Evolutionary conservation across 2,329 filamentous ascomycete species (phyloP).

Genomic region (Aspergillus viridinutans): DNA sequence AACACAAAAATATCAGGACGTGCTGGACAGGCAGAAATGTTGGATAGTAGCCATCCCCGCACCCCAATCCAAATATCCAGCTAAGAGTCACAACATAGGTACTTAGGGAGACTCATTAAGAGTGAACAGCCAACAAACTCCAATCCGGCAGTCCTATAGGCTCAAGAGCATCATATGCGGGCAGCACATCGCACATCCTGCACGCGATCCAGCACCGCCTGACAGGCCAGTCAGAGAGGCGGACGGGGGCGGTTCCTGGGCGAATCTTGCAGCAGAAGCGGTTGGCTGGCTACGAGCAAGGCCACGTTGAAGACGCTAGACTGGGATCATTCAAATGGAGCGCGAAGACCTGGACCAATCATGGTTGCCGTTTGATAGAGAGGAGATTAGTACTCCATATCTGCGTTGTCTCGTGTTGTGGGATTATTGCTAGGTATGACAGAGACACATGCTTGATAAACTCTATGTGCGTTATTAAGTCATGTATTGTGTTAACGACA

Average conservation of each 20-base stretch:
- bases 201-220: not conserved
- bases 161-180: not conserved
- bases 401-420: not conserved
- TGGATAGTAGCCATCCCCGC: not conserved
- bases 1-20: not conserved
- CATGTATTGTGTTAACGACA: not conserved
- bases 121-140: not conserved
- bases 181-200: not conserved
- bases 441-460: not conserved
- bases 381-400: not conserved
- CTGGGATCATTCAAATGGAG: conserved; percentile 5
- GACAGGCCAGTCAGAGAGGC: conserved; percentile 4
- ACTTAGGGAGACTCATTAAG: not conserved
- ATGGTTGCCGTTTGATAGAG: not conserved
- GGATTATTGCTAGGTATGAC: not conserved
- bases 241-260: conserved; percentile 14
- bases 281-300: conserved; percentile 15
- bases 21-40: not conserved
- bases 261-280: conserved; percentile 12
- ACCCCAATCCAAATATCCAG: not conserved
- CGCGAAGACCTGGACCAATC: conserved; percentile 5
- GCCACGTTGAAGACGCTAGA: conserved; percentile 22
- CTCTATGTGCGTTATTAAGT: not conserved
- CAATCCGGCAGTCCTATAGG: not conserved
- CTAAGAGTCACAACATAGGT: not conserved